A percentile compares a stretch with the other conserved stretches of the same genome.
phyloP scores from a whole-genome alignment of 2,329 filamentous ascomycete genomes.

The Penicillium sp. region DNA sequence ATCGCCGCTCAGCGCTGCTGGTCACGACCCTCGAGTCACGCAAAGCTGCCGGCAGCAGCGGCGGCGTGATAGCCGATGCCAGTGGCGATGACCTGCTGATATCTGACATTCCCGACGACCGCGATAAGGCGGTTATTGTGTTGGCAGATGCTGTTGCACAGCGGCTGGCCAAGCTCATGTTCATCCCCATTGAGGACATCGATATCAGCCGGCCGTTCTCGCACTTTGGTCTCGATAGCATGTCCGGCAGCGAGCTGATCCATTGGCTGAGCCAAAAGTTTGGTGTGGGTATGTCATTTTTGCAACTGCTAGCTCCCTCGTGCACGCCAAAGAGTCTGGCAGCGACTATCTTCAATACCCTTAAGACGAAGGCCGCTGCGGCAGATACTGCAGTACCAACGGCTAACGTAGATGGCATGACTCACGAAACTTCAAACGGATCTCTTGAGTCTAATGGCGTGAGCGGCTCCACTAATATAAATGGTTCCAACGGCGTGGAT shows the following conservation, averaged over 20 bases:
- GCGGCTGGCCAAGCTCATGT: constrained; percentile 3
- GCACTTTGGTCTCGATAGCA: constrained; percentile 3
- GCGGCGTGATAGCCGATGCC: no score
- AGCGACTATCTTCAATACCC: background rate
- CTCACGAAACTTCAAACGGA: background rate
- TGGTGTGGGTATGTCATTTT: constrained; percentile 1
- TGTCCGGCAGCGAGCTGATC: constrained; percentile 4
- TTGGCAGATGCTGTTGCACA: background rate
- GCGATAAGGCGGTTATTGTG: background rate
- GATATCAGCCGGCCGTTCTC: constrained; percentile 1
- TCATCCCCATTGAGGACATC: background rate
- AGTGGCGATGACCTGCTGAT: no score
- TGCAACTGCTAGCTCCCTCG: background rate
- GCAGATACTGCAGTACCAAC: background rate
- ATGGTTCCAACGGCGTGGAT: background rate
- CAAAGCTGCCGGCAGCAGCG: no score
- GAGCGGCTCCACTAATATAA: background rate
- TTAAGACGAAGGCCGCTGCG: background rate
- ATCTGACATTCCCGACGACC: background rate
- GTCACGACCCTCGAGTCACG: no score
- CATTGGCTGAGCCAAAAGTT: constrained; percentile 1
- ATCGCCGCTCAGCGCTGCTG: no score
- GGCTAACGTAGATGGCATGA: background rate
- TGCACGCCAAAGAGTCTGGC: constrained; percentile 1
- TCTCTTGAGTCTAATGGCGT: background rate